These are phyloP conservation scores for Perkinsus chesapeaki DNA, from an alignment of 169 alveolate genomes.

Conservation along the genomic window DNA sequence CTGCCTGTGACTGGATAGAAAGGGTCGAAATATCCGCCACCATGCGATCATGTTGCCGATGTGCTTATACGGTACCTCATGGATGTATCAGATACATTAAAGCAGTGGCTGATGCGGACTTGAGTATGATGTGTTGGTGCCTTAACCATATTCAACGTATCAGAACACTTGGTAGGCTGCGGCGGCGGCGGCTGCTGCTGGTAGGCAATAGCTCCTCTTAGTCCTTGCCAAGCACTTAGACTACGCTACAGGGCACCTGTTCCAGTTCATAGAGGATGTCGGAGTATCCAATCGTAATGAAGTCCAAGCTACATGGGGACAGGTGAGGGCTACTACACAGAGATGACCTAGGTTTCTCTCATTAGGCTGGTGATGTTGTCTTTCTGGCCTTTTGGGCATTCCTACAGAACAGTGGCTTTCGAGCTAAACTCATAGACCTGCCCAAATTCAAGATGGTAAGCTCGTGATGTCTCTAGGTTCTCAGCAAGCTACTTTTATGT, in stretches of 20 bases:
- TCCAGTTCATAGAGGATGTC: background rate
- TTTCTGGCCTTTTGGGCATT: background rate
- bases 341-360: background rate
- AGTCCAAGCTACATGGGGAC: background rate
- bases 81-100: background rate
- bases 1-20: no score
- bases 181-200: background rate
- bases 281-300: background rate
- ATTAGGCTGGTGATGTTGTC: background rate
- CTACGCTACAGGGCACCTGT: background rate
- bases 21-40: no score
- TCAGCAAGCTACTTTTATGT: no score
- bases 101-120: background rate
- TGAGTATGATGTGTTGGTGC: background rate
- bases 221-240: background rate
- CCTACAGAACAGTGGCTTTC: background rate
- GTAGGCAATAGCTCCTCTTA: background rate
- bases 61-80: background rate
- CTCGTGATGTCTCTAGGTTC: background rate
- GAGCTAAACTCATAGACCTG: background rate
- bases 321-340: background rate
- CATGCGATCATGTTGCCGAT: no score
- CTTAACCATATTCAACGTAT: background rate
- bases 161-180: background rate
- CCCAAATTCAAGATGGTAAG: background rate